Conservation (phyloP, 805 yeast species). For the Helenozyma baotianmanensis region DNA sequence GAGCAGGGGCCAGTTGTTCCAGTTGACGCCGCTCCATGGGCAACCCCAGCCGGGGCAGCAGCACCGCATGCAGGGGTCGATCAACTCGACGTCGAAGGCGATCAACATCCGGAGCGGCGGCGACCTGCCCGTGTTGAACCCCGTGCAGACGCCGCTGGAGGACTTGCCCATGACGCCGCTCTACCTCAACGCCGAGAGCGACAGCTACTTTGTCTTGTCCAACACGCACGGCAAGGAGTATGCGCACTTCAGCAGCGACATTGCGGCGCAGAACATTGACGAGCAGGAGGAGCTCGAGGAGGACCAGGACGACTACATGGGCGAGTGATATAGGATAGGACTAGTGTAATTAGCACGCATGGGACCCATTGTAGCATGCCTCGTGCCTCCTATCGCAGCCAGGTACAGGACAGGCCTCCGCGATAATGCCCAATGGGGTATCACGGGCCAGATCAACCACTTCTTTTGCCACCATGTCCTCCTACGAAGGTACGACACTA, state of each 20-base stretch:
- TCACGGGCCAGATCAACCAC: too few relatives aligned
- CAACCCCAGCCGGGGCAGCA: not conserved
- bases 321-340: not conserved
- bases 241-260: not conserved
- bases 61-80: slow-evolving; percentile 1
- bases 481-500: slow-evolving; percentile 38
- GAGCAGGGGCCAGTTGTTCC: not conserved
- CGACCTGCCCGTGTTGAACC: slow-evolving; percentile 34
- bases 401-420: too few relatives aligned
- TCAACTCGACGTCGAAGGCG: slow-evolving; percentile 7
- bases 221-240: not conserved
- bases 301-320: not conserved
- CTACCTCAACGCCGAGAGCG: slow-evolving; percentile 10
- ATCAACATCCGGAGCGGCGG: slow-evolving; percentile 9
- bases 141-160: slow-evolving; percentile 40
- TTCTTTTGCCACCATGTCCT: slow-evolving; percentile 26
- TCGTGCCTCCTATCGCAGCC: too few relatives aligned
- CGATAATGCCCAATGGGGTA: too few relatives aligned
- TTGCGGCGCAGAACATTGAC: slow-evolving; percentile 1
- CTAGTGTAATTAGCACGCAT: too few relatives aligned
- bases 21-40: not conserved
- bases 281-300: slow-evolving; percentile 2
- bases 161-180: slow-evolving; percentile 44
- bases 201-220: slow-evolving; percentile 10
- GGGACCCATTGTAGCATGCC: not conserved